These are phyloP conservation scores for Kurtzmaniella natalensis DNA, from an alignment of 1,139 yeast genomes.

Conservation along the genomic window DNA sequence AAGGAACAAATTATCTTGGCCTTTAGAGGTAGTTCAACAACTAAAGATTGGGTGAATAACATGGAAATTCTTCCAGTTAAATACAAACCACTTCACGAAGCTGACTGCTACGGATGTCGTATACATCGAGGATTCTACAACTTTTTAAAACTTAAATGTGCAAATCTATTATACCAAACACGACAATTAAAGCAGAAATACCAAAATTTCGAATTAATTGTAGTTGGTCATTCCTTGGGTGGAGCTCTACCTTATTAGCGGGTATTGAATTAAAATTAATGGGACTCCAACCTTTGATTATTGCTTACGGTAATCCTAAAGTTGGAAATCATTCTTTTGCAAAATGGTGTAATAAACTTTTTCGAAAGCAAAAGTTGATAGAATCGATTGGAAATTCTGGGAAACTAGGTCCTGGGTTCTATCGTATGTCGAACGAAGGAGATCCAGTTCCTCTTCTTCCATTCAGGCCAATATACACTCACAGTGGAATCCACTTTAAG, in stretches of 20 bases:
- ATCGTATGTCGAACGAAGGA: constrained; percentile 51
- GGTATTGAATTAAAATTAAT: constrained; percentile 54
- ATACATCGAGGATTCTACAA: constrained; percentile 59
- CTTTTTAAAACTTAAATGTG: constrained; percentile 37
- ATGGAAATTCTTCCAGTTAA: constrained; percentile 38
- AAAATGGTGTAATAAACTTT: constrained; percentile 47
- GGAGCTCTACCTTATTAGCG: constrained; percentile 59
- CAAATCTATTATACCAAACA: constrained; percentile 28
- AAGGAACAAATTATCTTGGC: constrained; percentile 33
- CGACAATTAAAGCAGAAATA: constrained; percentile 24
- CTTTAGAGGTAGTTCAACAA: constrained; percentile 57
- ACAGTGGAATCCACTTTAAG: constrained; percentile 48
- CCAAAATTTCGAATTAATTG: constrained; percentile 46
- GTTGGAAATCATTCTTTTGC: constrained; percentile 52
- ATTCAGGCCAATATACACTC: constrained; percentile 39
- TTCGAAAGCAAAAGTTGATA: constrained; percentile 29
- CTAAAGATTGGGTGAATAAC: constrained; percentile 55
- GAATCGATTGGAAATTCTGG: constrained; percentile 8
- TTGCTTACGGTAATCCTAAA: constrained; percentile 60
- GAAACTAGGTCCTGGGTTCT: constrained; percentile 26
- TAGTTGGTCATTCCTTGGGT: constrained; percentile 72
- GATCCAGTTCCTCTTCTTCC: constrained; percentile 61
- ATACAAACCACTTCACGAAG: constrained; percentile 31
- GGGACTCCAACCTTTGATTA: constrained; percentile 49
- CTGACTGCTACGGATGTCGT: constrained; percentile 43